A percentile compares a stretch with the other conserved stretches of the same genome.
These are phyloP conservation scores for Backusella psychrophila DNA, from an alignment of 192 early-diverging fungal species.

Conservation along the genomic window DNA sequence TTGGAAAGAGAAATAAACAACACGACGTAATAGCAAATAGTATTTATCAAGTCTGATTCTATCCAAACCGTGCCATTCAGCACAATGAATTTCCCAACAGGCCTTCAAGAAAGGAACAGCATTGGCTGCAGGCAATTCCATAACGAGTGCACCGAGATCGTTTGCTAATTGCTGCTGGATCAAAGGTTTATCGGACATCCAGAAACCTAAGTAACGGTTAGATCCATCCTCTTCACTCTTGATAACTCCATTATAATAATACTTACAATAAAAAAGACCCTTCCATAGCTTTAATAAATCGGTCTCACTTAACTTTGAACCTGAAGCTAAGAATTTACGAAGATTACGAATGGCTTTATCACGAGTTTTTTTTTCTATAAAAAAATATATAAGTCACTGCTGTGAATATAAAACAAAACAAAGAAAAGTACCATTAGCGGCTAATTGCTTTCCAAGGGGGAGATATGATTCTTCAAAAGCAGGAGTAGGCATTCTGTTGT, in stretches of 20 bases:
- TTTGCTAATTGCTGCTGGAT: conserved; percentile 88
- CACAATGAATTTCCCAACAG: conserved; percentile 66
- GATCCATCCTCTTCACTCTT: background rate
- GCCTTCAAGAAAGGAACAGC: conserved; percentile 57
- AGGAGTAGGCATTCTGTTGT: background rate
- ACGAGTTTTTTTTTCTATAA: conserved; percentile 66
- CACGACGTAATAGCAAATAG: conserved; percentile 66
- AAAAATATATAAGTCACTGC: background rate
- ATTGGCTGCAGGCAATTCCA: conserved; percentile 44
- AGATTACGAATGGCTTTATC: conserved; percentile 70
- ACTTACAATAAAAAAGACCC: conserved; percentile 88
- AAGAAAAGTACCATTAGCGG: conserved; percentile 57
- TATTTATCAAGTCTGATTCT: conserved; percentile 81
- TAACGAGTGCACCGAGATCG: conserved; percentile 61
- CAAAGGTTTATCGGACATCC: conserved; percentile 95
- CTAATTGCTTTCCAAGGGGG: conserved; percentile 66
- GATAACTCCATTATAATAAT: background rate
- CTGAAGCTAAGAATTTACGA: conserved; percentile 49
- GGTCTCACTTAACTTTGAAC: conserved; percentile 51
- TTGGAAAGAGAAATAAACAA: conserved; percentile 60
- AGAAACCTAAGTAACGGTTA: conserved; percentile 61
- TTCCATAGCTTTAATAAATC: conserved; percentile 89
- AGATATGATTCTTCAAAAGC: conserved; percentile 18
- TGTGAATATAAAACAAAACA: conserved; percentile 5
- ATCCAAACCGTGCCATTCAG: conserved; percentile 80